These are phyloP conservation scores for Ophiostoma sp. DNA, from an alignment of 2,329 filamentous ascomycete species.

Conservation along the genomic window DNA sequence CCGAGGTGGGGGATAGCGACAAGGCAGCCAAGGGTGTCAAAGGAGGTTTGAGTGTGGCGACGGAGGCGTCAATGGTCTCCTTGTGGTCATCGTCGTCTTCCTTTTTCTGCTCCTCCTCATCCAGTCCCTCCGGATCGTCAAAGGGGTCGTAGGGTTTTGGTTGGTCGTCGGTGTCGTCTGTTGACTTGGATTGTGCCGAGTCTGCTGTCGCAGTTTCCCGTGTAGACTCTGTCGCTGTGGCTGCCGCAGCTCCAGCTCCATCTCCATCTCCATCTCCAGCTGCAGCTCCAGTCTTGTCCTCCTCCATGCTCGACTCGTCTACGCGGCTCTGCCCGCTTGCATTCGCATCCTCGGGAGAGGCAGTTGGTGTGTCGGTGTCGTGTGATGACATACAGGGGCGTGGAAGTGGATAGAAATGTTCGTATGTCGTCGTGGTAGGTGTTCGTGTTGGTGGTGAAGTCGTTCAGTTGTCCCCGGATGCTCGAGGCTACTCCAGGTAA, in stretches of 20 bases:
- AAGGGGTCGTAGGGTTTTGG: constrained; percentile 22
- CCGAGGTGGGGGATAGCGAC: constrained; percentile 49
- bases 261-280: background rate
- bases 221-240: background rate
- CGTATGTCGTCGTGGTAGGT: background rate
- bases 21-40: constrained; percentile 45
- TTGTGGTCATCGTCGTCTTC: background rate
- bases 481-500: background rate
- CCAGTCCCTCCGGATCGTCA: constrained; percentile 21
- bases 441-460: background rate
- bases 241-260: background rate
- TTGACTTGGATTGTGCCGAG: background rate
- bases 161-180: background rate
- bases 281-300: constrained; percentile 8
- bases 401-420: background rate
- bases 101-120: background rate
- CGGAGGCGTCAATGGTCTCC: constrained; percentile 39
- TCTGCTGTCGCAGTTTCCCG: background rate
- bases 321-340: constrained; percentile 8
- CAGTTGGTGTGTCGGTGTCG: background rate
- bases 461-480: too few species aligned
- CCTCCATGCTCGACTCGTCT: constrained; percentile 5
- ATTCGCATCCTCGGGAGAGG: background rate
- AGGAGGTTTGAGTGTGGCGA: constrained; percentile 48
- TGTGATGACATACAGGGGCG: background rate